Conservation (phyloP, 2,329 filamentous ascomycete genomes). For the Pestalotiopsis sp. region DNA sequence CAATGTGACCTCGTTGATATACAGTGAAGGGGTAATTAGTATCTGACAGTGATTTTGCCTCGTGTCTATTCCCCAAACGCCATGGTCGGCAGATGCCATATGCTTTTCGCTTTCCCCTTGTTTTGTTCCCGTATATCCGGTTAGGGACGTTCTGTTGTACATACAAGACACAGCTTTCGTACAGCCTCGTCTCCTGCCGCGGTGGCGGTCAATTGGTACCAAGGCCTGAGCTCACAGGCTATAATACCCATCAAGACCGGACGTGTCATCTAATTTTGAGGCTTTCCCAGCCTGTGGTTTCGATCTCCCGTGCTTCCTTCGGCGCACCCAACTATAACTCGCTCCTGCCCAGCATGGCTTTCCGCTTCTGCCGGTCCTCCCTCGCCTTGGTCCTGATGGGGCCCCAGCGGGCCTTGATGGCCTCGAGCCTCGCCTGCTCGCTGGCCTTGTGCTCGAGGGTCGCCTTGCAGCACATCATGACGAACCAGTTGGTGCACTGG, state of each 20-base stretch:
- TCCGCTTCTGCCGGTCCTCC: constrained; percentile 56
- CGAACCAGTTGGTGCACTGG: constrained; percentile 56
- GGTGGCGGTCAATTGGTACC: not conserved
- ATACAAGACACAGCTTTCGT: constrained; percentile 6
- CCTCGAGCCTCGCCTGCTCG: constrained; percentile 46
- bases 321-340: constrained; percentile 43
- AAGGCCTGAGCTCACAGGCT: not conserved
- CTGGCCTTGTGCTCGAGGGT: constrained; percentile 47
- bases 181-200: not conserved
- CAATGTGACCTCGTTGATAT: not conserved
- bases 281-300: not conserved
- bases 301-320: not conserved
- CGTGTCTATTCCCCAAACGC: constrained; percentile 8
- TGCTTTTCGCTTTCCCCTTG: constrained; percentile 7
- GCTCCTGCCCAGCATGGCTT: constrained; percentile 52
- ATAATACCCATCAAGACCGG: not conserved
- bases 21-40: constrained; percentile 10
- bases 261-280: not conserved
- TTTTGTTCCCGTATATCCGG: not conserved
- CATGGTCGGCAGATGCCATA: constrained; percentile 12
- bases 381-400: constrained; percentile 54
- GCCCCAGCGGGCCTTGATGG: constrained; percentile 58
- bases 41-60: constrained; percentile 3
- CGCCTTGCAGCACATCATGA: constrained; percentile 59
- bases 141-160: constrained; percentile 2